A percentile compares a stretch with the other conserved stretches of the same genome.
phyloP scores from a whole-genome alignment of 495 filamentous ascomycete species.

The Aspergillus olivimuriae region DNA sequence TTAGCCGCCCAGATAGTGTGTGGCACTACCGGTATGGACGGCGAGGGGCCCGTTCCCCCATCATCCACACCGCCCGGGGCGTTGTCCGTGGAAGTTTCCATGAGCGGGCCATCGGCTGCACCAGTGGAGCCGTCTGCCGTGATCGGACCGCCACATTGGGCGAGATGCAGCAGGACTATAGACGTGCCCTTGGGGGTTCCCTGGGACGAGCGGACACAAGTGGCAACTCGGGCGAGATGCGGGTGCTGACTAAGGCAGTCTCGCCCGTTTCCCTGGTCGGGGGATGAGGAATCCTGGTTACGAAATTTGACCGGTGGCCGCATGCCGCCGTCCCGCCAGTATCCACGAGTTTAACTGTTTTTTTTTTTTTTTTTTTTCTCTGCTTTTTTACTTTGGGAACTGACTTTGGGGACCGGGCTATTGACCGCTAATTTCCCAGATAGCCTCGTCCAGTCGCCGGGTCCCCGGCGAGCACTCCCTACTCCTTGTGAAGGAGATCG shows the following conservation, averaged over 20 bases:
- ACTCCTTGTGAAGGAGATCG: not conserved
- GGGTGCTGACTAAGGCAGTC: too few relatives aligned
- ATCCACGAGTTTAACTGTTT: not conserved
- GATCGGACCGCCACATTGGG: slow-evolving; percentile 24
- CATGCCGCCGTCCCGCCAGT: not conserved
- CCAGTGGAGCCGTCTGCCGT: slow-evolving; percentile 15
- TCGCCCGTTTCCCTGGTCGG: not conserved
- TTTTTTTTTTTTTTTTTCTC: too few relatives aligned
- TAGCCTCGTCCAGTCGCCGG: too few relatives aligned
- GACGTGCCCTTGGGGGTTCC: slow-evolving; percentile 12
- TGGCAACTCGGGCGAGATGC: slow-evolving; percentile 23
- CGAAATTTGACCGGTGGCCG: not conserved
- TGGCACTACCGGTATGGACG: not conserved
- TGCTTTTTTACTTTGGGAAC: too few relatives aligned
- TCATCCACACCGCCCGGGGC: slow-evolving; percentile 7
- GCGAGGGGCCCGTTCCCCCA: not conserved
- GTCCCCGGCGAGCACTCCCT: not conserved
- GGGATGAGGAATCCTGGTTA: not conserved
- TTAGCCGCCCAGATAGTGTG: not conserved
- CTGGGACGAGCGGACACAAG: slow-evolving; percentile 12
- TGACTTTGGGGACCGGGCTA: too few relatives aligned
- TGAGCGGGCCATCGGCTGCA: slow-evolving; percentile 22
- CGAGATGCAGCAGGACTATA: slow-evolving; percentile 21
- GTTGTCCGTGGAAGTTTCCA: slow-evolving; percentile 22
- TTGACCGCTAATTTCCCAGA: too few relatives aligned